Base-by-base conservation (phyloP, 805 yeast species). In the Nakazawaea ishiwadae region DNA sequence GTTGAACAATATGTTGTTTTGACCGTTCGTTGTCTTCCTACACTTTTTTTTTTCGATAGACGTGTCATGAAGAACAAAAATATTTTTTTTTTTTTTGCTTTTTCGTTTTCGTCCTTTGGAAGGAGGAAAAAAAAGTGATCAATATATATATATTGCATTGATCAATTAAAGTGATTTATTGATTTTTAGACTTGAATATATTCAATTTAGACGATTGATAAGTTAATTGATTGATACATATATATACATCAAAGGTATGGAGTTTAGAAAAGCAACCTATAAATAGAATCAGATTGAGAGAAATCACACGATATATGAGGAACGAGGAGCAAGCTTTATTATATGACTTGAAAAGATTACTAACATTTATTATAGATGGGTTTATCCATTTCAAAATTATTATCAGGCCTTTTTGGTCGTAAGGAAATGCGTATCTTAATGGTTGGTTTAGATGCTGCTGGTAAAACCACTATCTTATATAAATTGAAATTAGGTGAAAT, bases 381-480 rank as follows among this genome's bases (percentile, higher is more conserved):
- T 77, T 75, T 90, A 70, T 85, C 89, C 57, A 80, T 90, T 69
- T 91, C 97, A 52, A 90, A 88, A 72, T 79, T 90, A 70, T 84
- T 91, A 66, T 82, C 82, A 68, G 91, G 90, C 79, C 93, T 90
- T 56, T 86, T 91, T 62, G 97, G 96, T 73, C 89, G 88, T 71
- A 90, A 85, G 74, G 98, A 89, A 68, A 90, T 89, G 96, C 84
- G 96, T 75, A 89, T 89, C 61, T 81, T 89, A 68, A 89, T 89
- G 96, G 96, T 89, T 63, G 97, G 97, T 71, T 79, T 89, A 59
- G 96, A 89, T 69, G 96, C 96, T 62, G 97, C 97, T 54, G 97
- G 97, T 84, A 89, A 89, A 73, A 89, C 96, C 68, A 89, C 97
- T 67, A 90, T 89, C 63, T 77, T 89, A 60, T 89, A 89, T 73